Evolutionary conservation across 2,329 filamentous ascomycete species (phyloP).

Genomic region (Mariannaea sp.): DNA sequence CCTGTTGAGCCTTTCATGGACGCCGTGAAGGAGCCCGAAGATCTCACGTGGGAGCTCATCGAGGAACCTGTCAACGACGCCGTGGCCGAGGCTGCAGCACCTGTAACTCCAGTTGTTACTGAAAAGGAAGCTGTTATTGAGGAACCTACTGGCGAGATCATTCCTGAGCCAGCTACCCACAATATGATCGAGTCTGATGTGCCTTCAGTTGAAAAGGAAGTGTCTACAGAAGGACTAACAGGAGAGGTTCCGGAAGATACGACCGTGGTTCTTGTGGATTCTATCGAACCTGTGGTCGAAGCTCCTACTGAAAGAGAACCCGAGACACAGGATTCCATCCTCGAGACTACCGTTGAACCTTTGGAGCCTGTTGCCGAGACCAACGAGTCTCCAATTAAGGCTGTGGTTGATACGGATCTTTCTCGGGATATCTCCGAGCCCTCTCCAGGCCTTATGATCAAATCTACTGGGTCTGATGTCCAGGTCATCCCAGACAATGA

Average conservation of each 20-base stretch:
- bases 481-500: not conserved
- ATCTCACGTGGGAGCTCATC: not conserved
- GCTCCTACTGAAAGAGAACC: not conserved
- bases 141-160: not conserved
- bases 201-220: not conserved
- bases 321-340: not conserved
- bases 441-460: slow-evolving; percentile 2
- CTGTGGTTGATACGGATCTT: slow-evolving; percentile 3
- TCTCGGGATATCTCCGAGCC: not conserved
- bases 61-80: not conserved
- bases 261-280: not conserved
- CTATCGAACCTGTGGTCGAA: not conserved
- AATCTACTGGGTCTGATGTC: not conserved
- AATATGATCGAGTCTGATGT: not conserved
- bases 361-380: not conserved
- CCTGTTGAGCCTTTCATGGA: slow-evolving; percentile 2
- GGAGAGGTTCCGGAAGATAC: not conserved
- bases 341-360: not conserved
- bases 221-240: not conserved
- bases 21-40: slow-evolving; percentile 1
- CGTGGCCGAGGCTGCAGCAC: not conserved
- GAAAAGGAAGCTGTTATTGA: slow-evolving; percentile 16
- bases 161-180: not conserved
- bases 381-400: not conserved
- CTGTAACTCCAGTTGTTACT: not conserved